A percentile compares a stretch with the other conserved stretches of the same genome.
Conservation (phyloP, 225 moss, liverwort and hornwort species). For the Polytrichum commune region DNA sequence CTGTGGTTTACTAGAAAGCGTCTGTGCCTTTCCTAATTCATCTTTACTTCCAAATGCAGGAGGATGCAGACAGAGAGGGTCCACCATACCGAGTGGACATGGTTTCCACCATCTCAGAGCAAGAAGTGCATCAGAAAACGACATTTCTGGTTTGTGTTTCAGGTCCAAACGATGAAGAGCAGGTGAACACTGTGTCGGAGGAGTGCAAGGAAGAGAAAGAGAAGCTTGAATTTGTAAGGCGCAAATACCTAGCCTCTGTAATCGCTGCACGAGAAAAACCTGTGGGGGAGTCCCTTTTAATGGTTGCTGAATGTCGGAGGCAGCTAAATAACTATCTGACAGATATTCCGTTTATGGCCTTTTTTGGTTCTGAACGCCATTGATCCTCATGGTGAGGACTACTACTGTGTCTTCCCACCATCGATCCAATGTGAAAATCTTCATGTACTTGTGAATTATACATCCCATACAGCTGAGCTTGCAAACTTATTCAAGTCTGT, state of each 20-base stretch:
- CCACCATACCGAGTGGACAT: conserved; percentile 68
- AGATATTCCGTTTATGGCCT: conserved; percentile 29
- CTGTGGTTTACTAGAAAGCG: too few species aligned
- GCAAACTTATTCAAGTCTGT: not conserved
- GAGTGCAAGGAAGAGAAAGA: conserved; percentile 45
- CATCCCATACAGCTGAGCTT: conserved; percentile 1
- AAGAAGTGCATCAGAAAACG: conserved; percentile 60
- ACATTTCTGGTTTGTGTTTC: conserved; percentile 65
- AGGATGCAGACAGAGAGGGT: conserved; percentile 53
- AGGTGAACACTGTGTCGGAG: conserved; percentile 38
- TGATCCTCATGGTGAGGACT: conserved; percentile 10
- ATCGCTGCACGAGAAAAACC: conserved; percentile 59
- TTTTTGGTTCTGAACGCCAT: conserved; percentile 22
- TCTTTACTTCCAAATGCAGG: conserved; percentile 19
- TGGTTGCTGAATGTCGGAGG: conserved; percentile 66
- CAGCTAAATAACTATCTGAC: conserved; percentile 43
- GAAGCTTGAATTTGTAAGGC: conserved; percentile 39
- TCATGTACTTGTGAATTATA: not conserved
- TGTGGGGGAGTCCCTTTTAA: conserved; percentile 40
- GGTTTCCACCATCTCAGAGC: conserved; percentile 62
- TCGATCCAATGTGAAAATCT: too few species aligned
- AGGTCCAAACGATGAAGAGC: conserved; percentile 62
- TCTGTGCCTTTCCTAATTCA: not conserved
- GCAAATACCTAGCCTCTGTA: conserved; percentile 52
- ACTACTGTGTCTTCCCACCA: too few species aligned